Evolutionary conservation across 2,329 filamentous ascomycete genomes (phyloP).

Genomic region (Alternaria infectoria): DNA sequence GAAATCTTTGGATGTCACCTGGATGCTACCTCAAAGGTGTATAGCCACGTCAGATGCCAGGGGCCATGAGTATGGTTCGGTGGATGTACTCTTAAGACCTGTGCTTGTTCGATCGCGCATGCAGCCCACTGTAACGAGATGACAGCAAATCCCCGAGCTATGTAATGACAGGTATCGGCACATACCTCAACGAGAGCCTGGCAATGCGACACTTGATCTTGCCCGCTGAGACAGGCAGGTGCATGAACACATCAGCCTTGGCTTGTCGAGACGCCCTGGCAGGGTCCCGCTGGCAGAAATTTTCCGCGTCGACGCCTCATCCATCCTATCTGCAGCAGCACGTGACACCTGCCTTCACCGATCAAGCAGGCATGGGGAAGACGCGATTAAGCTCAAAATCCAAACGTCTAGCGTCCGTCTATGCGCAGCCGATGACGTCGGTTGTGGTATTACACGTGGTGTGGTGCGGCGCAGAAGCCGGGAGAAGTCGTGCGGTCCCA

Average conservation of each 20-base stretch:
- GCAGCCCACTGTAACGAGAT: not conserved
- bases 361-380: not conserved
- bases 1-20: not conserved
- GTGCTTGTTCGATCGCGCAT: not conserved
- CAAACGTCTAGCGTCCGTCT: slow-evolving; percentile 6
- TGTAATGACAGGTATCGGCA: not conserved
- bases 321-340: not conserved
- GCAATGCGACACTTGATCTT: not conserved
- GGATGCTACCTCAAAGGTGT: not conserved
- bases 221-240: not conserved
- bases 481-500: slow-evolving; percentile 1
- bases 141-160: not conserved
- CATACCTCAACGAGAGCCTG: not conserved
- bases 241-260: not conserved
- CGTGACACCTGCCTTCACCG: slow-evolving; percentile 11
- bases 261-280: not conserved
- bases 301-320: not conserved
- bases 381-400: not conserved
- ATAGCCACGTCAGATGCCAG: not conserved
- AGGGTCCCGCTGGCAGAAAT: not conserved
- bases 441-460: slow-evolving; percentile 4
- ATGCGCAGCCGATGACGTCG: slow-evolving; percentile 6
- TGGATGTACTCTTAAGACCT: not conserved
- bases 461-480: slow-evolving; percentile 7
- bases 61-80: not conserved